A percentile compares a stretch with the other conserved stretches of the same genome.
Evolutionary conservation across 176 grass and related monocot species (phyloP).

Genomic region (Cocos nucifera): DNA sequence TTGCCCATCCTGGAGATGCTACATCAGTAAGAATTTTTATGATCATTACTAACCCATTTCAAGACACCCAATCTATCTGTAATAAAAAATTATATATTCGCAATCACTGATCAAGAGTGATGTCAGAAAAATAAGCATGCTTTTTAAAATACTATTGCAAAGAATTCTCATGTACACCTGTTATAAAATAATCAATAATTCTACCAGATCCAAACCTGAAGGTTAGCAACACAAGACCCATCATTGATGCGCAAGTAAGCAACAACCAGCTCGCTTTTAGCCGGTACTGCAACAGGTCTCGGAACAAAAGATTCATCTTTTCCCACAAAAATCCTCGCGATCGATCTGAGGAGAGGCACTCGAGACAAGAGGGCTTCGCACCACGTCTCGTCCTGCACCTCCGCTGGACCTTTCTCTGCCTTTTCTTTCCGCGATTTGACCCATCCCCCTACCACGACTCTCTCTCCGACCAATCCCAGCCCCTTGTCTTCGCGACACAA

Average conservation of each 20-base stretch:
- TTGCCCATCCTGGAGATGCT: too few species aligned
- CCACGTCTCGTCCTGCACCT: conserved; percentile 17
- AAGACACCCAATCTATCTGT: too few species aligned
- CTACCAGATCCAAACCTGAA: conserved; percentile 35
- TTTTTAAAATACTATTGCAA: too few species aligned
- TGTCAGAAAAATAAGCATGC: too few species aligned
- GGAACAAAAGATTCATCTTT: not conserved
- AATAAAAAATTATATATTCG: too few species aligned
- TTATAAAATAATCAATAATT: too few species aligned
- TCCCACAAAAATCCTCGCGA: conserved; percentile 25
- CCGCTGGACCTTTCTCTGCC: conserved; percentile 1
- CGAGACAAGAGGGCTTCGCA: conserved; percentile 26
- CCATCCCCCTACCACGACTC: conserved; percentile 45
- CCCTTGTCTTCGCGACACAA: conserved; percentile 19
- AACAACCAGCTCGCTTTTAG: not conserved
- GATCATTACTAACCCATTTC: too few species aligned
- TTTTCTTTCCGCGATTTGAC: conserved; percentile 36
- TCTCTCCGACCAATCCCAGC: conserved; percentile 22
- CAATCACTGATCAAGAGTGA: too few species aligned
- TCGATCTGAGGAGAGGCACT: conserved; percentile 31
- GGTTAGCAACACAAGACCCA: conserved; percentile 40
- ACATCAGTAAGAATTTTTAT: too few species aligned
- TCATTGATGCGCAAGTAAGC: conserved; percentile 45
- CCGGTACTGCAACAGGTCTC: not conserved
- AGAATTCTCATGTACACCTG: too few species aligned